phyloP scores from a whole-genome alignment of 2,329 filamentous ascomycete genomes.

The Chaetoscypha palmicola region DNA sequence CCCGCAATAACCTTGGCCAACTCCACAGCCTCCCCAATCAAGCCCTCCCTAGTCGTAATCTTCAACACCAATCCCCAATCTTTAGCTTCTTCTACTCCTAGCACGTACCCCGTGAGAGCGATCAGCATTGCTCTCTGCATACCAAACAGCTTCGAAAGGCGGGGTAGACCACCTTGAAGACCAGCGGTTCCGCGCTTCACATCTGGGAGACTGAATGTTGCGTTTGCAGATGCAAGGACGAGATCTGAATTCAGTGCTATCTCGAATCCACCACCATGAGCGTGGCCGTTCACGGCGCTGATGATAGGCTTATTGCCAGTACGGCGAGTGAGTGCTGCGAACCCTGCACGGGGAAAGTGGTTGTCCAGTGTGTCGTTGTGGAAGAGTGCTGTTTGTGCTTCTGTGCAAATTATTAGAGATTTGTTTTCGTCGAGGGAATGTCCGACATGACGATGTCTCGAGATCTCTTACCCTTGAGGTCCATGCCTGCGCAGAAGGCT shows the following conservation, averaged over 20 bases:
- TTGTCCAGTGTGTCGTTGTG: background rate
- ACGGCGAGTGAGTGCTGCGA: slow-evolving; percentile 48
- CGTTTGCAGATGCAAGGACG: slow-evolving; percentile 45
- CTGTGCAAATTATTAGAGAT: background rate
- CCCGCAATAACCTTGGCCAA: slow-evolving; percentile 30
- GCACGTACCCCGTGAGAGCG: slow-evolving; percentile 35
- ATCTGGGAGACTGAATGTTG: slow-evolving; percentile 50
- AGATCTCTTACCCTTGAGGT: slow-evolving; percentile 29
- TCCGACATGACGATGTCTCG: no score
- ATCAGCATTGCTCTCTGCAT: slow-evolving; percentile 25
- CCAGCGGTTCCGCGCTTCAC: slow-evolving; percentile 51
- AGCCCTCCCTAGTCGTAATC: slow-evolving; percentile 28
- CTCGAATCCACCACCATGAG: slow-evolving; percentile 51
- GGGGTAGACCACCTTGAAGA: slow-evolving; percentile 44
- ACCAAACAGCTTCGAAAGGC: slow-evolving; percentile 39
- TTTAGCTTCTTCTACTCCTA: slow-evolving; percentile 32
- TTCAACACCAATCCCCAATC: slow-evolving; percentile 27
- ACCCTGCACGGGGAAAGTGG: slow-evolving; percentile 40
- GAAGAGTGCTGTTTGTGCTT: slow-evolving; percentile 1
- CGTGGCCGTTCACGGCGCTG: slow-evolving; percentile 51
- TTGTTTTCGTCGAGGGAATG: background rate
- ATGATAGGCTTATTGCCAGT: slow-evolving; percentile 54
- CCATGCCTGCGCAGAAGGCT: slow-evolving; percentile 49
- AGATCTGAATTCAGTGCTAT: slow-evolving; percentile 45
- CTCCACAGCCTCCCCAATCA: slow-evolving; percentile 28